Evolutionary conservation across 2,329 filamentous ascomycete species (phyloP).

Genomic region (Colletotrichum sp.): DNA sequence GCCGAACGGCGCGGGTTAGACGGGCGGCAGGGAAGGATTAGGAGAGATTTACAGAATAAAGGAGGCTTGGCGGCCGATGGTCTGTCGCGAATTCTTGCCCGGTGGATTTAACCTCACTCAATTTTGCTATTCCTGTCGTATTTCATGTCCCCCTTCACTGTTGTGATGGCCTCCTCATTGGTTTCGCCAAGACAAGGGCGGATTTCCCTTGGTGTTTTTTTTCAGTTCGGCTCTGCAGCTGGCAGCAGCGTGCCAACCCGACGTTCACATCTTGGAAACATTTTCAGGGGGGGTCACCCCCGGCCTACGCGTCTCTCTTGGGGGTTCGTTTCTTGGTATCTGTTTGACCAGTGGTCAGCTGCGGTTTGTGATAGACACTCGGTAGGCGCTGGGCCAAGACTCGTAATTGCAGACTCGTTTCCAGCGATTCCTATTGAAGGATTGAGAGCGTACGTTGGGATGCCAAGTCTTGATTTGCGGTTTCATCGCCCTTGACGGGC

Average conservation of each 20-base stretch:
- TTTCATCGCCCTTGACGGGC: background rate
- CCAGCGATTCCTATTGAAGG: background rate
- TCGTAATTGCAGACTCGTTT: background rate
- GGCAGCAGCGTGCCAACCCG: background rate
- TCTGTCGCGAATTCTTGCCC: slow-evolving; percentile 5
- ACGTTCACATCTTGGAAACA: background rate
- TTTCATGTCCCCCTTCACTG: background rate
- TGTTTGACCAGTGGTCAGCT: background rate
- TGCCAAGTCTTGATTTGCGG: background rate
- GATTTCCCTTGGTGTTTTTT: background rate
- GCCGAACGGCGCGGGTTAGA: background rate
- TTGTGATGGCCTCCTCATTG: background rate
- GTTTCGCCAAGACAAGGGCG: background rate
- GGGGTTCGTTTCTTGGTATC: background rate
- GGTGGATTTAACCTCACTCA: background rate
- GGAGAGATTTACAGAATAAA: slow-evolving; percentile 5
- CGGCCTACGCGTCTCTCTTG: background rate
- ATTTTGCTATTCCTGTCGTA: background rate
- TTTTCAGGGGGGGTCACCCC: background rate
- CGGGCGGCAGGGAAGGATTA: background rate
- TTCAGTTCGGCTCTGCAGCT: background rate
- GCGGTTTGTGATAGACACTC: background rate
- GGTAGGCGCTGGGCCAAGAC: background rate
- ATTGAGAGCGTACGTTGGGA: background rate
- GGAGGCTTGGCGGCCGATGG: background rate